Evolutionary conservation across 202 grass and related monocot species (phyloP).

Genomic region (Eragrostis tef): DNA sequence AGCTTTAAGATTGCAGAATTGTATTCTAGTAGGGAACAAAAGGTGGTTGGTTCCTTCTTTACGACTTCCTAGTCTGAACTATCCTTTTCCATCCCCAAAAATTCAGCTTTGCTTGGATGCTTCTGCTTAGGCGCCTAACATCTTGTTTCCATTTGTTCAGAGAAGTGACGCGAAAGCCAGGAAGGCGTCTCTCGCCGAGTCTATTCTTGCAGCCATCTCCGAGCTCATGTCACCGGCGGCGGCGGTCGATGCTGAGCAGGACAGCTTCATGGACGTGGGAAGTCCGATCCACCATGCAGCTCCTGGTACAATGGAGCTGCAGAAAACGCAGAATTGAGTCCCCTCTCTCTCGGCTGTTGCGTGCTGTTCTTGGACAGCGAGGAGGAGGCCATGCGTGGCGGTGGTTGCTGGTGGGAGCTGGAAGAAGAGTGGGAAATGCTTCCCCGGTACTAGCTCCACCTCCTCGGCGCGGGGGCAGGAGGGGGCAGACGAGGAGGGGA

Average conservation of each 20-base stretch:
- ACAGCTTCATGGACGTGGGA: conserved; percentile 62
- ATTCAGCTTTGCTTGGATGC: conserved; percentile 11
- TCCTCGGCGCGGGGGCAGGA: neutral
- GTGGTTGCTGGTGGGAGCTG: neutral
- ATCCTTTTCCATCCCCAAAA: conserved; percentile 26
- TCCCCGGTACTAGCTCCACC: neutral
- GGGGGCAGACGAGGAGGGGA: neutral
- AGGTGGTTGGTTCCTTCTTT: conserved; percentile 28
- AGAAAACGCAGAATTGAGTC: conserved; percentile 41
- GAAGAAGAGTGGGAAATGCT: conserved; percentile 14
- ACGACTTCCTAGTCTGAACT: conserved; percentile 40
- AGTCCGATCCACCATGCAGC: conserved; percentile 50
- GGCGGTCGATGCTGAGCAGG: conserved; percentile 36
- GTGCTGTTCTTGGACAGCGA: conserved; percentile 16
- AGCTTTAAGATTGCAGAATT: conserved; percentile 39
- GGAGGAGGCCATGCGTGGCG: conserved; percentile 25
- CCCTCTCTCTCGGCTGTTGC: neutral
- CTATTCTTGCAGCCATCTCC: conserved; percentile 54
- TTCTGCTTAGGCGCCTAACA: conserved; percentile 13
- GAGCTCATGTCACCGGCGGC: conserved; percentile 59
- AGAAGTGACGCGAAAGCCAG: conserved; percentile 47
- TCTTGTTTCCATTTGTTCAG: conserved; percentile 38
- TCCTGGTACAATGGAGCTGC: conserved; percentile 45
- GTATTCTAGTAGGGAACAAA: conserved; percentile 24
- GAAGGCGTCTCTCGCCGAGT: conserved; percentile 59